A percentile compares a stretch with the other conserved stretches of the same genome.
Evolutionary conservation across 192 early-diverging fungal species (phyloP).

Genomic region (Tieghemiomyces parasiticus): DNA sequence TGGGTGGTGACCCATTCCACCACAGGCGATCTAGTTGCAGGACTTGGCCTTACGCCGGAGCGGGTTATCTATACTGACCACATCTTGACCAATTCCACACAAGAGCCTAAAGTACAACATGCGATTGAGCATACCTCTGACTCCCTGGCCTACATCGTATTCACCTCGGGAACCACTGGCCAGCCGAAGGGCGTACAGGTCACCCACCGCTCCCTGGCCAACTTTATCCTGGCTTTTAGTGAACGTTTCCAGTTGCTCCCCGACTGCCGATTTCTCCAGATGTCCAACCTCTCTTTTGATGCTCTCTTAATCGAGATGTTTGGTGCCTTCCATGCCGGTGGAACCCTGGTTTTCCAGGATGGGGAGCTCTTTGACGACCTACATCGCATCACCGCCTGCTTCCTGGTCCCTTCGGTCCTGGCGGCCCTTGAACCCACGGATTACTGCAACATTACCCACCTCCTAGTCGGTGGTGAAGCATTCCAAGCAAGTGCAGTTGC

Average conservation of each 20-base stretch:
- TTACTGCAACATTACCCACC: not conserved
- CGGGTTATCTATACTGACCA: too few relatives aligned
- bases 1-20: too few relatives aligned
- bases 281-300: not conserved
- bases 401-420: not conserved
- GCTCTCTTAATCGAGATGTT: not conserved
- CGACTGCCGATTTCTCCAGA: not conserved
- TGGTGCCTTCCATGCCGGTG: not conserved
- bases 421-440: not conserved
- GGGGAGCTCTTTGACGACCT: not conserved
- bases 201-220: not conserved
- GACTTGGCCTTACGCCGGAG: too few relatives aligned
- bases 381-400: not conserved
- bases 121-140: not conserved
- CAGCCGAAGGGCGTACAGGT: not conserved
- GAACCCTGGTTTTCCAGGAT: not conserved
- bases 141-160: not conserved
- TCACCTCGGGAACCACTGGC: constrained; percentile 1
- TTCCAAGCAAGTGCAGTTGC: not conserved
- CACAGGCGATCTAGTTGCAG: too few relatives aligned
- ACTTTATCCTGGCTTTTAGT: not conserved
- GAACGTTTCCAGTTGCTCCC: not conserved
- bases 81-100: not conserved
- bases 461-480: not conserved
- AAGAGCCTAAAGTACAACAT: too few relatives aligned